Evolutionary conservation across 2,329 filamentous ascomycete species (phyloP), one percentile per base, ranked within the genome.

Genomic region (Botrytis elliptica): DNA sequence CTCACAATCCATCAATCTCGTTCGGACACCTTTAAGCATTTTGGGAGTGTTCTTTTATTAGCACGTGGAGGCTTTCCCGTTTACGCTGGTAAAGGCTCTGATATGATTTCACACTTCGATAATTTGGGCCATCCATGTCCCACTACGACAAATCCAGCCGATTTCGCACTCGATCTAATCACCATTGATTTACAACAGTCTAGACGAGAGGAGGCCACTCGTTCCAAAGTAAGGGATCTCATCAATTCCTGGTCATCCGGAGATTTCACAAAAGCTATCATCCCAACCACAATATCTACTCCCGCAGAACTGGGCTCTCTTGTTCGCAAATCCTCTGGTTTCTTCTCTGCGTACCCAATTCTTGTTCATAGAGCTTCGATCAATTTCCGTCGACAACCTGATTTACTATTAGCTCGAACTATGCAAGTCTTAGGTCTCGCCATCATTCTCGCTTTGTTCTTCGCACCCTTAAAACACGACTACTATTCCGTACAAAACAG

Each of bases 1-100:
- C 84, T 93, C n/a, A 94, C 92, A 0, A 93, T 94, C 52, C 92
- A 94, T 74, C 92, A 94, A 80, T 90, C 92, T 1, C 88, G 92
- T 4, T 93, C 91, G 0, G 91, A 94, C 75, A 82, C 94, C 0
- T 94, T 94, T 78, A 84, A 84, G 33, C 88, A 90, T 75, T 94
- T 94, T 79, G 91, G 91, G 1, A 92, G 91, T 73, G 85, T 94
- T 0, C 82, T 94, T 1, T 86, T 94, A 1, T 85, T 94, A 1
- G 91, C 92, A 0, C 85, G 91, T 25, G 92, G 92, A 0, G 92
- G 92, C 0, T 86, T 86, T 38, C 87, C 90, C 0, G 89, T 91
- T 0, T 94, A 92, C 77, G 87, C 91, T 1, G 92, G 92, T 0
- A 83, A 86, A 3, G 90, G 89, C 0, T 82, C 80, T 8, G 83